Evolutionary conservation across 192 early-diverging fungal genomes (phyloP), one percentile per base, ranked within the genome.

Genomic region (Backusella sp.): DNA sequence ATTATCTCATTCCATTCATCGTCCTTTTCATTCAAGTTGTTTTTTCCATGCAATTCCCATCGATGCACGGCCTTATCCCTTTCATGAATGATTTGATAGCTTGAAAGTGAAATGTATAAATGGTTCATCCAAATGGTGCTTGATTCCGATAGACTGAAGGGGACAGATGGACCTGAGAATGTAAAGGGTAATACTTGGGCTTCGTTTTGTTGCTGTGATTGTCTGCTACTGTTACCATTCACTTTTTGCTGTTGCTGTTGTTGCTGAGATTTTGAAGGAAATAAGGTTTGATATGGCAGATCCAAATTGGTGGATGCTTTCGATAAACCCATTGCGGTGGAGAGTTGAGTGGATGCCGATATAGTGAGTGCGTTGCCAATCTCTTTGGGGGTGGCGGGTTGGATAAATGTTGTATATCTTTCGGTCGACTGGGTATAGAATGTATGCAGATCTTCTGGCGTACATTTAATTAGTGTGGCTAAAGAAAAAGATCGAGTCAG

Each of bases 401-500:
- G 66, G 14, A 12, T 56, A 52, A 56, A 79, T n/a, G 72, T 68
- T 0, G 77, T 73, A 30, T 74, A 79, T 41, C 49, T 68, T 52
- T 15, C 46, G 59, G 28, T 26, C 5, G 37, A 84, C 44, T 90
- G 84, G 9, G 79, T 76, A 46, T 91, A 84, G 69, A 90, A 91
- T 9, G 78, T 77, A 41, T 88, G 77, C 42, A 90, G 85, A 71
- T 95, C 93, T 28, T 86, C 80, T 17, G 93, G 92, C 6, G 88
- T 85, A 1, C 88, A 81, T 80, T 93, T 94, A 6, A 84, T 78
- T 46, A 69, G 35, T 30, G 49, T 46, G 30, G 46, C 14, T 69
- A 82, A n/a, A 49, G 5, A 72, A 15, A 15, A 44, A 0, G 1
- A 30, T n/a, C 62, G 9, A 7, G 12, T 7, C 15, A 12, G 4